Evolutionary conservation across 257 asterid genomes (phyloP).

Genomic region (Phtheirospermum japonicum): DNA sequence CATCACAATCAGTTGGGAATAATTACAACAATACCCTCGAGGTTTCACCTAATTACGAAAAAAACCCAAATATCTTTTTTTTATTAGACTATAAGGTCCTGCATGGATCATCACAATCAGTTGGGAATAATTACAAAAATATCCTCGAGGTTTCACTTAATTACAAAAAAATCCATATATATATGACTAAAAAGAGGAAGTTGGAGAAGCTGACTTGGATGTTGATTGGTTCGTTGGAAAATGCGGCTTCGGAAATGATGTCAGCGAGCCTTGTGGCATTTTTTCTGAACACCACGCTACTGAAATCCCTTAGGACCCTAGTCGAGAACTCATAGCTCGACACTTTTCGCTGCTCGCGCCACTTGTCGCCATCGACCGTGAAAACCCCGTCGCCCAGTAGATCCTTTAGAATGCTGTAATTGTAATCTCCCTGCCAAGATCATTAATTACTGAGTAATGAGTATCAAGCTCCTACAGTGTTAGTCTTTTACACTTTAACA

Average conservation of each 20-base stretch:
- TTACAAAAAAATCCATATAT: not conserved
- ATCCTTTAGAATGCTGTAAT: constrained; percentile 40
- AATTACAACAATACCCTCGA: not conserved
- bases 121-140: not conserved
- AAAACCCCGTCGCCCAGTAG: constrained; percentile 78
- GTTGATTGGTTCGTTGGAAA: constrained; percentile 37
- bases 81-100: no score
- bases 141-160: not conserved
- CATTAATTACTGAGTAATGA: not conserved
- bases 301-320: constrained; percentile 58
- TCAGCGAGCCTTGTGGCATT: constrained; percentile 50
- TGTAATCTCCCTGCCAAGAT: constrained; percentile 49
- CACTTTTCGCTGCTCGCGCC: constrained; percentile 71
- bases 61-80: no score
- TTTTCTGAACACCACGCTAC: constrained; percentile 53
- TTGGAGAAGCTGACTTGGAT: constrained; percentile 55
- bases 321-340: constrained; percentile 76
- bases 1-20: constrained; percentile 1
- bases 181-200: no score
- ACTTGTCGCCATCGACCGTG: constrained; percentile 74
- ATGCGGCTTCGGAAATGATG: constrained; percentile 47
- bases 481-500: no score
- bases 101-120: constrained; percentile 5
- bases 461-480: not conserved
- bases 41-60: not conserved